Evolutionary conservation across 2,329 filamentous ascomycete species (phyloP).

Genomic region (Diplodia intermedia): DNA sequence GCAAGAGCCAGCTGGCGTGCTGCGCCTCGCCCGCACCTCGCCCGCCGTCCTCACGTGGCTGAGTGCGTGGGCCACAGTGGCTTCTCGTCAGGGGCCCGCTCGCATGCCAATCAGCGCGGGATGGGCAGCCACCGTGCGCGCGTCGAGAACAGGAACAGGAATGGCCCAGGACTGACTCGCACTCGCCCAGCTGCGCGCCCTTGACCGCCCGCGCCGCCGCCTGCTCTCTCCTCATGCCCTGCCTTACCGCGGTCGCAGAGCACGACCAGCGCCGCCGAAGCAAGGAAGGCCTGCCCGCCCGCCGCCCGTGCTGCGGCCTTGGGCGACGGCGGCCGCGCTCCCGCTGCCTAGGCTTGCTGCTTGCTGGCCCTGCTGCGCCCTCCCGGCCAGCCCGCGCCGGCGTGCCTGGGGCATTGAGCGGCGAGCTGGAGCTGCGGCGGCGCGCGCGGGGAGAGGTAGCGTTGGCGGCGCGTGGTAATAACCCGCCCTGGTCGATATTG

Average conservation of each 20-base stretch:
- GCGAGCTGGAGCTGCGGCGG: background rate
- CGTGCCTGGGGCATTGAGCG: slow-evolving; percentile 7
- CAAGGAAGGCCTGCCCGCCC: too few relatives aligned
- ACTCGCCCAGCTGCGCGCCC: slow-evolving; percentile 12
- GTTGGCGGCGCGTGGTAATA: background rate
- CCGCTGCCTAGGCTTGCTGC: background rate
- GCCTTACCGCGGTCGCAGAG: background rate
- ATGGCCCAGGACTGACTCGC: background rate
- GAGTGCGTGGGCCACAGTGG: slow-evolving; percentile 14
- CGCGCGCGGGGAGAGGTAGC: slow-evolving; percentile 5
- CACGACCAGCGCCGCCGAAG: background rate
- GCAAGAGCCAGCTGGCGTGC: slow-evolving; percentile 22
- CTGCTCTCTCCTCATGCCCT: background rate
- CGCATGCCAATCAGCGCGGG: slow-evolving; percentile 19
- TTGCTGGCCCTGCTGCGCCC: slow-evolving; percentile 4
- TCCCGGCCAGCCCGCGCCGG: slow-evolving; percentile 6
- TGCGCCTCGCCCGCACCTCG: slow-evolving; percentile 4
- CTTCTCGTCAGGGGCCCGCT: background rate
- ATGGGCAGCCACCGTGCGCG: slow-evolving; percentile 6
- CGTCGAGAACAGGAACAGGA: slow-evolving; percentile 14
- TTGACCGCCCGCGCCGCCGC: slow-evolving; percentile 24
- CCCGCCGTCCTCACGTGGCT: slow-evolving; percentile 19
- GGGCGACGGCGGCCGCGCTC: background rate
- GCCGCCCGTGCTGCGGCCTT: background rate
- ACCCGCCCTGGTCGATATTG: slow-evolving; percentile 11